These are phyloP conservation scores for Euptelea pleiosperma DNA, from an alignment of 164 flowering plant genomes.

Conservation along the genomic window DNA sequence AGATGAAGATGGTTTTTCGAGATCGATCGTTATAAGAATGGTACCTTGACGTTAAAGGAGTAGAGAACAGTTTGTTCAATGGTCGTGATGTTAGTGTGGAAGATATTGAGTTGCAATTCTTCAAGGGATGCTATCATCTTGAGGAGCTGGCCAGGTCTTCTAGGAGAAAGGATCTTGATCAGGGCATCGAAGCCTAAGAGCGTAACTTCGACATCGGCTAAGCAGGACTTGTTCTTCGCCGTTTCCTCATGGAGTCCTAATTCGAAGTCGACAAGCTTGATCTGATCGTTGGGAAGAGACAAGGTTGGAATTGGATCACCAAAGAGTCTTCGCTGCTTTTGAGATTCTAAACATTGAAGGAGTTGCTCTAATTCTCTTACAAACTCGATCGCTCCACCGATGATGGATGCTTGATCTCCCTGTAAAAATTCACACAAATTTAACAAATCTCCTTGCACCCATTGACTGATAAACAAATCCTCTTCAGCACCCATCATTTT, in stretches of 20 bases:
- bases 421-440: constrained; percentile 18
- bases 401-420: constrained; percentile 99
- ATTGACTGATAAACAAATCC: no score
- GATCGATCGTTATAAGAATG: background rate
- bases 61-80: constrained; percentile 95
- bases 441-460: background rate
- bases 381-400: constrained; percentile 96
- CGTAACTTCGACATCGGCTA: constrained; percentile 91
- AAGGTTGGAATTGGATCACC: constrained; percentile 35
- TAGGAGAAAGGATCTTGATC: constrained; percentile 76
- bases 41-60: constrained; percentile 93
- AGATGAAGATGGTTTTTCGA: background rate
- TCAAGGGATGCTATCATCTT: constrained; percentile 79
- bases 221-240: constrained; percentile 74
- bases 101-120: constrained; percentile 73
- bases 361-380: constrained; percentile 93
- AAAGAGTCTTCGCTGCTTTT: constrained; percentile 64
- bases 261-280: constrained; percentile 38
- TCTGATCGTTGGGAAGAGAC: constrained; percentile 37
- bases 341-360: constrained; percentile 88
- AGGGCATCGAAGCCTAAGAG: constrained; percentile 78
- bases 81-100: constrained; percentile 94
- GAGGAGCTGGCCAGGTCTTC: constrained; percentile 87
- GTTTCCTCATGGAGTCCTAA: constrained; percentile 56
- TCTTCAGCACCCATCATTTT: no score